Evolutionary conservation across 805 yeast species (phyloP), one percentile per base, ranked within the genome.

Genomic region (Saccharomycopsis sp.): DNA sequence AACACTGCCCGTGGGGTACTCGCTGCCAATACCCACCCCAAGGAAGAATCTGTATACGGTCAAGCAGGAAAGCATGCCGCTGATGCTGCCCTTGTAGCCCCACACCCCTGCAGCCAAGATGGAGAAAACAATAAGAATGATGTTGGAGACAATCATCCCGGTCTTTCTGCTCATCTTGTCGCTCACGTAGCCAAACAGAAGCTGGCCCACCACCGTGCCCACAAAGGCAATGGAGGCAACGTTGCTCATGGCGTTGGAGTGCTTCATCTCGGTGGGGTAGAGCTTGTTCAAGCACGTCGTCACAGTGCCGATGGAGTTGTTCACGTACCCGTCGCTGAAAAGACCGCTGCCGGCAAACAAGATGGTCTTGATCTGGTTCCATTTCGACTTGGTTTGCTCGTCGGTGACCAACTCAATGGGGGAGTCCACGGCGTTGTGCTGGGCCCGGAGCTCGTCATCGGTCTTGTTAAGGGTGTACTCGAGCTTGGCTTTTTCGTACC

Each of bases 21-120:
- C 97, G 37, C 94, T 88, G 52, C 97, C 97, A 52, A 89, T 84
- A 53, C 88, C 94, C 49, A 84, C 65, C 63, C 97, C 97, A 37
- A 88, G 64, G 62, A 88, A 79, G 60, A 85, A 84, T 59, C 97
- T 72, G 59, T 81, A 85, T 10, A 79, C 80, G 9, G 94, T 84
- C 42, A 88, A 62, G 18, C 94, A 92, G 15, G 87, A 80, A 48
- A 89, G 74, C 66, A 88, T 70, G 32, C 96, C 95, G 35, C 71
- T 65, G 3, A 84, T 71, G 25, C 75, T 62, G 35, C 80, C 80
- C 27, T 64, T 23, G 30, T 26, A 17, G 54, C 96, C 96, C 96
- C 96, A 89, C 18, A 85, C 75, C 41, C 86, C 94, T 4, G 95
- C 73, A 58, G 82, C 73, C 43, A 89, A 65, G 44, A 88, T 71